Evolutionary conservation across 202 grass and related monocot species (phyloP), one percentile per base, ranked within the genome.

Genomic region (Panicum virgatum): DNA sequence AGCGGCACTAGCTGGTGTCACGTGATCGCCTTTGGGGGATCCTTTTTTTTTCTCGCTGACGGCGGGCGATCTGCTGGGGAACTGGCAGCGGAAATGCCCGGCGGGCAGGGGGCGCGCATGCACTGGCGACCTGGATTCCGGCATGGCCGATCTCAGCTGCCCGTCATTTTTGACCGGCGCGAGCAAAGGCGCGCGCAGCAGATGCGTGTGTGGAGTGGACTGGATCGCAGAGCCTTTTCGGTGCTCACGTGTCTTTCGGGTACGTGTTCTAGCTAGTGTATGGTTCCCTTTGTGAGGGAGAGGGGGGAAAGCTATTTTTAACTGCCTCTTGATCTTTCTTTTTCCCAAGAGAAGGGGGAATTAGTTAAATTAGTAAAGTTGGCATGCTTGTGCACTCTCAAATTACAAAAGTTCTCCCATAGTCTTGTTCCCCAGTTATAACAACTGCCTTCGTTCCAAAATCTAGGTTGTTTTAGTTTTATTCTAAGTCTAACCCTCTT

Each of bases 1-100:
- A 84, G 80, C 62, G 61, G 68, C 86, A 80, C 69, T 84, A 75
- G 81, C 69, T 66, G 47, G 59, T 73, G 86, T 88, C 80, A 83
- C 74, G 80, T 88, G 86, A 83, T 88, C 74, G 11, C 50, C 66
- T 72, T 46, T 46, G 16, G 58, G 42, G 14, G 39, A 59, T 48
- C 26, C 44, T 66, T 66, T 56, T 15, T 15, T 51, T 40, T 44
- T 15, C 63, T 42, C 63, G n/a, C 22, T 58, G 54, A 62, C 36
- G 34, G 42, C 34, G 18, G 29, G 32, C 36, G 14, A 77, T 62
- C 26, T 51, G 29, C 45, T 75, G 68, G 65, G 56, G 65, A 22
- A 72, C 14, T 36, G 66, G 44, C 45, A 22, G n/a, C 46, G 1
- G 37, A 82, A 44, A 18, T 27, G 68, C 80, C 38, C 12, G 53